Evolutionary conservation across 2,329 filamentous ascomycete genomes (phyloP).

Genomic region (Cercospora janseana): DNA sequence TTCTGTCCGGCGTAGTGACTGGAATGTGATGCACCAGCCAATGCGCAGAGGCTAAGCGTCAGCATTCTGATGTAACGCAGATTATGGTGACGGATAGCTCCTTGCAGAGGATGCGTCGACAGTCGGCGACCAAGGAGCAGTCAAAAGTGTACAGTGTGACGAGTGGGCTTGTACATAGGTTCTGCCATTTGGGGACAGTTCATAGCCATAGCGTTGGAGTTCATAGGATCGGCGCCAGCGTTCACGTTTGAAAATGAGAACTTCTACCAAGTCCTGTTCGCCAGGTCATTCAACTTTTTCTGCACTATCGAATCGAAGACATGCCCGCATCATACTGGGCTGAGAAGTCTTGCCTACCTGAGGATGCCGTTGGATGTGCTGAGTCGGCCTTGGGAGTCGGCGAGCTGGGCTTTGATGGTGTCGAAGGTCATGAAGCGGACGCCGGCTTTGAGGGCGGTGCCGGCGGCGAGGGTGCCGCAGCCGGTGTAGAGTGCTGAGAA

Average conservation of each 20-base stretch:
- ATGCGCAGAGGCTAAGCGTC: neutral
- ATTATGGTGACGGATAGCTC: neutral
- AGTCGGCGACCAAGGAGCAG: neutral
- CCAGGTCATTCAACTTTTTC: too few relatives aligned
- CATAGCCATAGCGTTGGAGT: slow-evolving; percentile 3
- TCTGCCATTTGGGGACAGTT: too few relatives aligned
- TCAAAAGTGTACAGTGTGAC: neutral
- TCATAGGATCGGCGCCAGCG: neutral
- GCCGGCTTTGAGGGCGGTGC: slow-evolving; percentile 37
- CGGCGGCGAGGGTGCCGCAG: slow-evolving; percentile 33
- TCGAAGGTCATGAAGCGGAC: slow-evolving; percentile 38
- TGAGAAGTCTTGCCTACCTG: too few relatives aligned
- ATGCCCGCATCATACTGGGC: too few relatives aligned
- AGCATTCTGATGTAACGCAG: neutral
- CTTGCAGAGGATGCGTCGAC: too few relatives aligned
- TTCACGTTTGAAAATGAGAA: neutral
- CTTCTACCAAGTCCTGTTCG: neutral
- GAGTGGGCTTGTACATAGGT: neutral
- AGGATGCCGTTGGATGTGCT: slow-evolving; percentile 32
- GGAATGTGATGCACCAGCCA: neutral
- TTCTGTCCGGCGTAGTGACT: neutral
- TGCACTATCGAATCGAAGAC: too few relatives aligned
- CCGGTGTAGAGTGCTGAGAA: slow-evolving; percentile 36
- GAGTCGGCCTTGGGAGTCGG: slow-evolving; percentile 31
- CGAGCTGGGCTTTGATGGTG: slow-evolving; percentile 32